phyloP scores from a whole-genome alignment of 2,329 filamentous ascomycete species.

The Nothomitra cinnamomea region DNA sequence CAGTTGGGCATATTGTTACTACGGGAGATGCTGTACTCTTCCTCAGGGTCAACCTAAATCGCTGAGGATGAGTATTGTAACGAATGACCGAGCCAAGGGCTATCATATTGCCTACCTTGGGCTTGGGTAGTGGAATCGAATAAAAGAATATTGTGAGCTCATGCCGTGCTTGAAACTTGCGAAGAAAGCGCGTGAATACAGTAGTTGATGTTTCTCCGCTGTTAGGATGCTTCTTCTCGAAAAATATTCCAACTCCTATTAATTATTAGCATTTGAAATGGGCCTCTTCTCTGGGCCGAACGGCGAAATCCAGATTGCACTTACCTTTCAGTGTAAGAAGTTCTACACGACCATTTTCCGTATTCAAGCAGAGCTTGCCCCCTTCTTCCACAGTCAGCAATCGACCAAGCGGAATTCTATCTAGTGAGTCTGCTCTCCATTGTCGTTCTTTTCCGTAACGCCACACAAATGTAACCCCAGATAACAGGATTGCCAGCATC shows the following conservation, averaged over 20 bases:
- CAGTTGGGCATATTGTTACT: constrained; percentile 41
- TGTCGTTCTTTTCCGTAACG: constrained; percentile 64
- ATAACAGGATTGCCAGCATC: constrained; percentile 43
- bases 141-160: constrained; percentile 59
- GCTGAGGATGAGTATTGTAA: too few species aligned
- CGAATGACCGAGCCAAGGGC: constrained; percentile 5
- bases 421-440: constrained; percentile 51
- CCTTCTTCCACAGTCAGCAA: not conserved
- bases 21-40: constrained; percentile 30
- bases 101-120: constrained; percentile 30
- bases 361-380: not conserved
- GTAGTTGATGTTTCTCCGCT: too few species aligned
- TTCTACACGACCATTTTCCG: too few species aligned
- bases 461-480: constrained; percentile 54
- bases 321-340: not conserved
- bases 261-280: constrained; percentile 16
- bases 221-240: constrained; percentile 67
- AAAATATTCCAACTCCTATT: constrained; percentile 54
- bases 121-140: constrained; percentile 43
- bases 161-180: constrained; percentile 52
- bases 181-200: constrained; percentile 47
- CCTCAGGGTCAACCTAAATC: too few species aligned
- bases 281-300: too few species aligned
- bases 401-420: constrained; percentile 17
- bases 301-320: constrained; percentile 4